Base-by-base conservation (phyloP, 192 early-diverging fungal species). In the Mortierella claussenii region DNA sequence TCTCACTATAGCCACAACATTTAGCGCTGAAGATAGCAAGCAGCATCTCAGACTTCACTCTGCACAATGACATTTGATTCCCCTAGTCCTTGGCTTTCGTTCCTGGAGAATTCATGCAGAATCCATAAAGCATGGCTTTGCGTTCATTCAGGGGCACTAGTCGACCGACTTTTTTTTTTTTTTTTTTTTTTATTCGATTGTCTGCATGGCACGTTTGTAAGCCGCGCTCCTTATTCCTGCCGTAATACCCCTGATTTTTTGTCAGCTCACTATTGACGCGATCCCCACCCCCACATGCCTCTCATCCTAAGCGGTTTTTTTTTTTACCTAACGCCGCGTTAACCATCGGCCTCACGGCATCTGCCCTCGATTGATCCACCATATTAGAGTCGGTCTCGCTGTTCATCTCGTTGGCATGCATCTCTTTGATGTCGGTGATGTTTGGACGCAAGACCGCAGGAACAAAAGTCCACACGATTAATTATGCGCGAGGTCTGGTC, bases 401-500 rank as follows among this genome's bases (percentile, higher is more conserved):
- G 40, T 74, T 74, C 62, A 57, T 74, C 30, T 74, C 69, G 31
- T 46, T 74, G 49, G 54, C 55, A 46, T 59, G 37, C 31, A 74
- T 74, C 32, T 53, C 69, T 8, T 26, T 51, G 15, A 65, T 74
- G 69, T 74, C 69, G 3, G 61, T 74, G 47, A 47, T 74, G n/a
- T 74, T 74, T 31, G 69, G 69, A n/a, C 69, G 69, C 49, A 74
- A 74, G 59, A 74, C 69, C 0, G 69, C 69, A 15, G 69, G 69
- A 2, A 74, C 69, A 4, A 74, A 65, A 21, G 26, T 65, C 28
- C 42, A 36, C 42, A 32, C 69, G 30, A 45, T 74, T 42, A 86
- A 78, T 34, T 86, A 86, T 53, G 80, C 82, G 15, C 82, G 80
- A 18, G 49, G 80, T 27, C 31, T 84, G 11, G 81, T 86, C 15